phyloP scores from a whole-genome alignment of 225 moss, liverwort and hornwort species.

The Pleurozium schreberi region DNA sequence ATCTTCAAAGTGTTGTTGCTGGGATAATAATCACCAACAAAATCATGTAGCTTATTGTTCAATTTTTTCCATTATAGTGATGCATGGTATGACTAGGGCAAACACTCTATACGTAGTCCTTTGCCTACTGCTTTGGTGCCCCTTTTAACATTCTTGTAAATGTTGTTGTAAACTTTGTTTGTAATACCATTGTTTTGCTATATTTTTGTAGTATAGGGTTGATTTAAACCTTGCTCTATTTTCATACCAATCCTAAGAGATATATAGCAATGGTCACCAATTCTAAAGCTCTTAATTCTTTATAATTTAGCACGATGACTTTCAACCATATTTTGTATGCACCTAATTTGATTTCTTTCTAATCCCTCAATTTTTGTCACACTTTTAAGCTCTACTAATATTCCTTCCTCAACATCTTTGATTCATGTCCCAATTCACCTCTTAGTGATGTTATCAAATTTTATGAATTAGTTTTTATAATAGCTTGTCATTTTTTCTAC shows the following conservation, averaged over 20 bases:
- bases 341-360: not conserved
- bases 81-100: too few species aligned
- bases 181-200: too few species aligned
- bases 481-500: not conserved
- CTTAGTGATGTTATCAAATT: not conserved
- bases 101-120: too few species aligned
- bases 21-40: not conserved
- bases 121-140: too few species aligned
- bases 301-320: not conserved
- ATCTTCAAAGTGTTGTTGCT: not conserved
- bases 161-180: too few species aligned
- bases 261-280: not conserved
- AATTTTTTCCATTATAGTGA: too few species aligned
- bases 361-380: not conserved
- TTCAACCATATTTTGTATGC: not conserved
- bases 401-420: not conserved
- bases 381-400: not conserved
- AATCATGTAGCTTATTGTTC: not conserved
- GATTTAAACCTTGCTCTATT: not conserved
- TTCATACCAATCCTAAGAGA: fast-evolving
- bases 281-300: not conserved
- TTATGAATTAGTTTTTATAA: not conserved
- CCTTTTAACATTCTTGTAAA: too few species aligned
- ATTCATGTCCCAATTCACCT: not conserved
- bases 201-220: too few species aligned